Evolutionary conservation across 306 rosid genomes (phyloP).

Genomic region (Sophora flavescens): DNA sequence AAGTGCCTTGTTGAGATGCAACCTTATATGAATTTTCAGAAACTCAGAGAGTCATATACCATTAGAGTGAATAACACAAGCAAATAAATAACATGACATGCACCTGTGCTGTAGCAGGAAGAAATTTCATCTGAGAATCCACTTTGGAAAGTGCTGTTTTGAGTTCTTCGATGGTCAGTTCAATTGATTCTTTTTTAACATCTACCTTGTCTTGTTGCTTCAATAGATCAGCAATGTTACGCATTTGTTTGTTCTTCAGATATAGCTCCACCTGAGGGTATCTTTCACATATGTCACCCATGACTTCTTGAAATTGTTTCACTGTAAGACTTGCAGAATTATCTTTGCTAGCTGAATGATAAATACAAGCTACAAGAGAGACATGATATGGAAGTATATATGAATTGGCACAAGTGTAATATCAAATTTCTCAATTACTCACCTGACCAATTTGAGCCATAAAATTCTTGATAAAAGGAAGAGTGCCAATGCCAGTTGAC

Average conservation of each 20-base stretch:
- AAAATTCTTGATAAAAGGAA: conserved; percentile 85
- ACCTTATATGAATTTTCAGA: conserved; percentile 64
- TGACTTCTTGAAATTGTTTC: conserved; percentile 72
- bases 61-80: background rate
- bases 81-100: background rate
- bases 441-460: conserved; percentile 96
- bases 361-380: background rate
- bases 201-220: conserved; percentile 71
- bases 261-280: conserved; percentile 94
- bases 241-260: conserved; percentile 81
- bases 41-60: background rate
- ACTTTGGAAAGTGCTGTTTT: conserved; percentile 87
- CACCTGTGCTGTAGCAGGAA: conserved; percentile 99
- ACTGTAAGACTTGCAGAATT: conserved; percentile 86
- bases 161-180: conserved; percentile 77
- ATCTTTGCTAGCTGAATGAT: conserved; percentile 61
- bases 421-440: conserved; percentile 41
- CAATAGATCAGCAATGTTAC: conserved; percentile 69
- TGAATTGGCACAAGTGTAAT: background rate
- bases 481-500: conserved; percentile 98
- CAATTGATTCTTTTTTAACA: conserved; percentile 61
- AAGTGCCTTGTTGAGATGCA: conserved; percentile 93
- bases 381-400: conserved; percentile 19
- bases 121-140: conserved; percentile 93
- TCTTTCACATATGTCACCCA: conserved; percentile 83